phyloP scores from a whole-genome alignment of 805 yeast species.

The Candida easanensis region DNA sequence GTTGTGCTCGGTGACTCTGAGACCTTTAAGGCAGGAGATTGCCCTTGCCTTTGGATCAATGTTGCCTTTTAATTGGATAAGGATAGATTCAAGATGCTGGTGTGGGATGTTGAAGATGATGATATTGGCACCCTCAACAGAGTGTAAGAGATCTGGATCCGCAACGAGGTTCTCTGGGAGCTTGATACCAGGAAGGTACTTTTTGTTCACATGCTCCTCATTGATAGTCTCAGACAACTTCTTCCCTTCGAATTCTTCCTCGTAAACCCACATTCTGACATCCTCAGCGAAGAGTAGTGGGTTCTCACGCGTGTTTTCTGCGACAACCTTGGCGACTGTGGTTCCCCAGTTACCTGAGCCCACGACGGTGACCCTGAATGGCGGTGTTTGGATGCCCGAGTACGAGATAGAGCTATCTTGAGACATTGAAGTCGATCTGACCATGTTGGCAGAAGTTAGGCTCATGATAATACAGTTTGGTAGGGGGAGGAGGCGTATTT shows the following conservation, averaged over 20 bases:
- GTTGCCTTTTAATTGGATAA: conserved; percentile 70
- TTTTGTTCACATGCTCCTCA: conserved; percentile 83
- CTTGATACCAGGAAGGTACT: conserved; percentile 79
- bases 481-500: too few species aligned
- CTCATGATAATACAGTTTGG: neutral
- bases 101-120: conserved; percentile 93
- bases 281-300: conserved; percentile 62
- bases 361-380: conserved; percentile 63
- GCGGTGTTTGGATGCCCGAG: conserved; percentile 25
- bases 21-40: conserved; percentile 90
- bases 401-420: conserved; percentile 14
- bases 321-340: conserved; percentile 89
- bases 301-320: conserved; percentile 76
- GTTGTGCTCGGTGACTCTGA: conserved; percentile 77
- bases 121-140: conserved; percentile 77
- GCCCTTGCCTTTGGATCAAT: conserved; percentile 72
- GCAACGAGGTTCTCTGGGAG: conserved; percentile 82
- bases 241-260: conserved; percentile 69
- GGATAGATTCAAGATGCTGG: conserved; percentile 78
- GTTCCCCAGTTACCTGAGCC: conserved; percentile 99
- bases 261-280: conserved; percentile 94
- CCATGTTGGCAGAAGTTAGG: neutral
- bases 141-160: conserved; percentile 70
- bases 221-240: conserved; percentile 87
- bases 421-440: conserved; percentile 4